These are phyloP conservation scores for Naegleria lovaniensis DNA, from an alignment of 208 protist species.

Conservation along the genomic window DNA sequence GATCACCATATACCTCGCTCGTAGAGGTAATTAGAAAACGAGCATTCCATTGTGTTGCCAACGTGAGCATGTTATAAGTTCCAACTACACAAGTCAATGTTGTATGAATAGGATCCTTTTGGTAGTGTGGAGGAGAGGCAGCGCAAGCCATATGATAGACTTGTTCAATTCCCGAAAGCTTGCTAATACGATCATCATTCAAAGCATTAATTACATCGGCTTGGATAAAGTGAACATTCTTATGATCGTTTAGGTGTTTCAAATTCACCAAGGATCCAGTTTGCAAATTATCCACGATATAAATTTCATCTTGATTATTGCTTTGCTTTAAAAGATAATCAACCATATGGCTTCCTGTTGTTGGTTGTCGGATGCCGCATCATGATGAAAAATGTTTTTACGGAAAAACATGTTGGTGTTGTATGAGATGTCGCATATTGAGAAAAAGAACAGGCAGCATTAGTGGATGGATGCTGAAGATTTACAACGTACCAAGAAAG, in stretches of 20 bases:
- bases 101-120: slow-evolving; percentile 80
- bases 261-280: slow-evolving; percentile 68
- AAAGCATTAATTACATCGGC: slow-evolving; percentile 68
- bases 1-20: slow-evolving; percentile 89
- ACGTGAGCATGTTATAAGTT: slow-evolving; percentile 77
- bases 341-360: slow-evolving; percentile 13
- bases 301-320: slow-evolving; percentile 60
- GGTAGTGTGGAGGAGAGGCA: slow-evolving; percentile 79
- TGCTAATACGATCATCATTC: slow-evolving; percentile 36
- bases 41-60: slow-evolving; percentile 67
- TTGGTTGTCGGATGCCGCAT: no score
- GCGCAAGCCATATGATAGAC: slow-evolving; percentile 90
- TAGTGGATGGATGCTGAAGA: no score
- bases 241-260: slow-evolving; percentile 53
- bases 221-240: slow-evolving; percentile 65
- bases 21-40: slow-evolving; percentile 72
- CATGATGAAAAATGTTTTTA: slow-evolving; percentile 51
- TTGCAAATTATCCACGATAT: slow-evolving; percentile 81
- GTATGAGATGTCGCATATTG: no score
- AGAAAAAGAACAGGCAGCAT: no score
- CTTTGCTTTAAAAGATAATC: slow-evolving; percentile 11
- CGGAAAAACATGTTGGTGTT: slow-evolving; percentile 65
- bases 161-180: slow-evolving; percentile 52
- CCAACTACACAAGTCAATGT: slow-evolving; percentile 82
- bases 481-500: slow-evolving; percentile 69